Evolutionary conservation across 176 grass and related monocot species (phyloP).

Genomic region (Poa pratensis): DNA sequence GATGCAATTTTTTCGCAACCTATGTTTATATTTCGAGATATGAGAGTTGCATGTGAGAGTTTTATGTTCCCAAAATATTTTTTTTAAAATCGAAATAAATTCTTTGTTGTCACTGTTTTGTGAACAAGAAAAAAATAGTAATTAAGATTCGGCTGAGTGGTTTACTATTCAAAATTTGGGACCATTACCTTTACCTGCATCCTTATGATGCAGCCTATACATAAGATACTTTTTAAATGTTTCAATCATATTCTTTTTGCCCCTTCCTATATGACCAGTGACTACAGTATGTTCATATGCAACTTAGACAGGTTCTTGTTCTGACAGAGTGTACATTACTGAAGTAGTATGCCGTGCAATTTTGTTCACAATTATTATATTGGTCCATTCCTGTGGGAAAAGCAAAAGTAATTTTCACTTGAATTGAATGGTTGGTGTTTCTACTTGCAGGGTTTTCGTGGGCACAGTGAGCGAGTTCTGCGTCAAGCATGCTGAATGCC

Average conservation of each 20-base stretch:
- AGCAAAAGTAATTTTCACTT: not conserved
- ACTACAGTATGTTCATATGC: not conserved
- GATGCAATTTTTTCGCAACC: not conserved
- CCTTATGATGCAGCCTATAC: not conserved
- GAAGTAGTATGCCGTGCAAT: not conserved
- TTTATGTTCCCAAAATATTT: not conserved
- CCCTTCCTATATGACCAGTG: not conserved
- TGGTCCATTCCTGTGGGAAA: not conserved
- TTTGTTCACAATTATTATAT: not conserved
- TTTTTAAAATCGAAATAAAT: not conserved
- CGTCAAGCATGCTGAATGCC: constrained; percentile 91
- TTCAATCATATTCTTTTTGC: not conserved
- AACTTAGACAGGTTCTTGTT: constrained; percentile 11
- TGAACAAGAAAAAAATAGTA: not conserved
- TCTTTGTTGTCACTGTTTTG: not conserved
- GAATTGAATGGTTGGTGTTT: not conserved
- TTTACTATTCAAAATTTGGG: not conserved
- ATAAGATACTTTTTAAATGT: not conserved
- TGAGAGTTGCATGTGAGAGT: not conserved
- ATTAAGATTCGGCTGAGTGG: not conserved
- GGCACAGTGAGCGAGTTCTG: constrained; percentile 93
- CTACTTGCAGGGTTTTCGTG: constrained; percentile 77
- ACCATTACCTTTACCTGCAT: constrained; percentile 8
- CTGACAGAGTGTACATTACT: constrained; percentile 18
- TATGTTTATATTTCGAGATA: not conserved